Base-by-base conservation (phyloP, 345 rosid species). In the Cardiospermum halicacabum region DNA sequence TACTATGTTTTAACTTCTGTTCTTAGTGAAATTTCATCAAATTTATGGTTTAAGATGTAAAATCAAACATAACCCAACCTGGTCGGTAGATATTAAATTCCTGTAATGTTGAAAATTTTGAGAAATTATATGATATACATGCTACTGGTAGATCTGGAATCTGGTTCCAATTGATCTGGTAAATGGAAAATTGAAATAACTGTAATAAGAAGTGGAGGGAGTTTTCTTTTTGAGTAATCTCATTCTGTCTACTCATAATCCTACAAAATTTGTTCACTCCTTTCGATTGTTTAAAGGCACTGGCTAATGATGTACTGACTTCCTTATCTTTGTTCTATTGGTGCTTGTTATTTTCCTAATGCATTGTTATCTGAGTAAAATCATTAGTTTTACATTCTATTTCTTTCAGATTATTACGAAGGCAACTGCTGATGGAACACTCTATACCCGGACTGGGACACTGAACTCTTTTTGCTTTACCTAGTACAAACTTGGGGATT, bases 391-490 rank as follows among this genome's bases (percentile, higher is more conserved):
- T 69, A 67, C 45, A 40, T 24, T 50, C 27, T 26, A 24, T 32
- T 58, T 37, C 62, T 48, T 76, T 40, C 82, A 92, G 98, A 76
- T 89, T 45, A 85, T 89, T 80, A 84, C 78, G 10, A 82, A 75
- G 51, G 95, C 96, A 64, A 85, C 73, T 36, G 75, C 81, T 59
- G 92, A 89, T 80, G 76, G 86, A 26, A 85, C 95, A 47, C 82
- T 92, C 42, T 26, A 75, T 68, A 82, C 87, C 3, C 84, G 79
- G 95, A 92, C 67, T 92, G 96, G 96, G 96, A 92, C 74, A 74
- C 53, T 28, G 92, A 89, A 79, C 98, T 66, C 88, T 92, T 71
- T 89, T 80, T 70, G 73, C 85, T 40, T 72, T 89, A 60, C 81
- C 84, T 25, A 74, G 72, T 54, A 42, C 70, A 53, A 79, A 78